These are phyloP conservation scores for Botrytis porri DNA, from an alignment of 2,329 filamentous ascomycete genomes.

Conservation along the genomic window DNA sequence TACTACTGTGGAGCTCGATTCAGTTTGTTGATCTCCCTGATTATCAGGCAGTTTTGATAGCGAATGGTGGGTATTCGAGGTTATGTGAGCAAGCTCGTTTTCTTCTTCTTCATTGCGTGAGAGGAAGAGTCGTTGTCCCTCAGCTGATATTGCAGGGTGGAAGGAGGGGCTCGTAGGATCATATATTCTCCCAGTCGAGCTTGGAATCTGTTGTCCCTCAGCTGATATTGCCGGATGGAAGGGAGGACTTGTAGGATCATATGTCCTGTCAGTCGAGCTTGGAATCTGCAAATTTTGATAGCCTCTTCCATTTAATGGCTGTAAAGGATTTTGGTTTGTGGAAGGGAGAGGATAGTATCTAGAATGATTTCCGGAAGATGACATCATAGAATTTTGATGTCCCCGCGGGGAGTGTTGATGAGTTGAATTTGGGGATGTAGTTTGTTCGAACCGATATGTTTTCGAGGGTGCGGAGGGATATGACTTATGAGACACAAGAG, in stretches of 20 bases:
- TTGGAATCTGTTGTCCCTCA: neutral
- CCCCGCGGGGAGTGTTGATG: neutral
- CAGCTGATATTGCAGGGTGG: neutral
- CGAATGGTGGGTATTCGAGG: neutral
- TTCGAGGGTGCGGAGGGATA: neutral
- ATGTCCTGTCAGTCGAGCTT: neutral
- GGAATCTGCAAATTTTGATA: neutral
- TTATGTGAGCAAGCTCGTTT: neutral
- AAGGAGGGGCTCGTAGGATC: neutral
- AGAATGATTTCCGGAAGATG: neutral
- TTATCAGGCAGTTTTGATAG: neutral
- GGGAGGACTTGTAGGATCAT: neutral
- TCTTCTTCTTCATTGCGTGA: neutral
- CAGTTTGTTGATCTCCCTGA: neutral
- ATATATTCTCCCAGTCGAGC: neutral
- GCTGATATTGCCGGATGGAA: neutral
- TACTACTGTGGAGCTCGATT: neutral
- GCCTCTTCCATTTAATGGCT: neutral
- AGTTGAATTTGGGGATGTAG: neutral
- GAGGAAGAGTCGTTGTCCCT: neutral
- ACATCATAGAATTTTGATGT: neutral
- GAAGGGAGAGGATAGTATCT: neutral
- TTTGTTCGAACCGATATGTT: too few species aligned
- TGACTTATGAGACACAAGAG: neutral
- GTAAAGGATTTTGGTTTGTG: too few species aligned